Evolutionary conservation across 2,329 filamentous ascomycete species (phyloP).

Genomic region (Alternaria sp.): DNA sequence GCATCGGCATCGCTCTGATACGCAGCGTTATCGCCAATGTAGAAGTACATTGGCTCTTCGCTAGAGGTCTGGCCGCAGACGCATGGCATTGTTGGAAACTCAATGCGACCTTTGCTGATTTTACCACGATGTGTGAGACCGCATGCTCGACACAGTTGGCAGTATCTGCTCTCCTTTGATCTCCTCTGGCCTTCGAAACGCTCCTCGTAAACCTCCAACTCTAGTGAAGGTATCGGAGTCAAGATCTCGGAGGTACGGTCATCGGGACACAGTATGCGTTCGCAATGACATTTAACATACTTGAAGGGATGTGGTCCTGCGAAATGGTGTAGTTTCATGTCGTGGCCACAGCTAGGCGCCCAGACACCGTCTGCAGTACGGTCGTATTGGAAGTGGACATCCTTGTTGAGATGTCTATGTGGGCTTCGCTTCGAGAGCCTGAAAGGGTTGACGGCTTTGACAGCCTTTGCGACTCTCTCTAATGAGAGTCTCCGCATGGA

Average conservation of each 20-base stretch:
- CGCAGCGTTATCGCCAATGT: not conserved
- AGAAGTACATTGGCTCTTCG: not conserved
- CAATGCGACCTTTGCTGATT: not conserved
- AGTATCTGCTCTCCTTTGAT: not conserved
- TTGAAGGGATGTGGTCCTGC: constrained; percentile 1
- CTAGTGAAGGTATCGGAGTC: not conserved
- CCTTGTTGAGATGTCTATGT: not conserved
- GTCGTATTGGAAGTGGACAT: not conserved
- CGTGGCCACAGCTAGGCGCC: not conserved
- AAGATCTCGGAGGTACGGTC: not conserved
- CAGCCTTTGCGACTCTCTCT: not conserved
- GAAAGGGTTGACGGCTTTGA: not conserved
- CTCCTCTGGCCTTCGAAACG: not conserved
- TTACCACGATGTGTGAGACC: not conserved
- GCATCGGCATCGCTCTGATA: not conserved
- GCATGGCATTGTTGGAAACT: not conserved
- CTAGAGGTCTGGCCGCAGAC: not conserved
- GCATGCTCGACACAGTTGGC: not conserved
- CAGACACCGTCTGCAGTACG: not conserved
- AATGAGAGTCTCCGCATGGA: not conserved
- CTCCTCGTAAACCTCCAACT: not conserved
- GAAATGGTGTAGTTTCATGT: not conserved
- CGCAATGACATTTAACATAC: constrained; percentile 1
- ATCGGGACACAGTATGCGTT: not conserved
- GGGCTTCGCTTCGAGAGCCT: not conserved